Base-by-base conservation (phyloP, 805 yeast genomes). In the Pichia manshurica region DNA sequence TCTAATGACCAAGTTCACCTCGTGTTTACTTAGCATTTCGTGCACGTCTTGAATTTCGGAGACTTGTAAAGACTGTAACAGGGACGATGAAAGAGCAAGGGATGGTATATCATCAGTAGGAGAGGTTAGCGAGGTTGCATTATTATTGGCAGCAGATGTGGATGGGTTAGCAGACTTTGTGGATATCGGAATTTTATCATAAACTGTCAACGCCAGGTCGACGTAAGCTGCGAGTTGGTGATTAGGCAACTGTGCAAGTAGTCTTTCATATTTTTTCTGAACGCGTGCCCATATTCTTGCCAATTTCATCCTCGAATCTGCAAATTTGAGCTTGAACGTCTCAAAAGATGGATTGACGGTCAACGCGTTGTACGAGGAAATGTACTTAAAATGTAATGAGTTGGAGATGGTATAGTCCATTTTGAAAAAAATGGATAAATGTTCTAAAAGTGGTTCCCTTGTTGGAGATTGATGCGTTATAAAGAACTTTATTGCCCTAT, bases 341-440 rank as follows among this genome's bases (percentile, higher is more conserved):
- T 82, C 88, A 57, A 81, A 70, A 56, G 76, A 71, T 47, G 87
- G 73, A 62, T 83, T 75, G 49, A 81, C 72, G 22, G 85, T 75
- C 60, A 79, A 69, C 53, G 82, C 88, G 60, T 82, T 83, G 60
- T 80, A 84, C 53, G 84, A 76, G 1, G 85, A 76, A 1, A 85
- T 82, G 61, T 82, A 82, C 47, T 82, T 68, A 65, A 82, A 82
- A 58, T 85, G 91, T 36, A 84, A 61, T 0, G 87, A 83, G 54
- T 83, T 82, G n/a, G 85, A 77, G 5, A 86, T 62, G 2, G 89
- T 81, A 60, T 81, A 82, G 60, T 84, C 90, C 56, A 85, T 82
- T 53, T 81, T 78, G 54, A 84, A 71, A 23, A 78, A 67, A 34
- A 83, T 75, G 34, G 87, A 79, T 50, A 86, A 62, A 60, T 82